Percentiles rank a stretch among this genome's conserved stretches.
phyloP scores from a whole-genome alignment of 75 land plant genomes.

The Sequoia sempervirens region DNA sequence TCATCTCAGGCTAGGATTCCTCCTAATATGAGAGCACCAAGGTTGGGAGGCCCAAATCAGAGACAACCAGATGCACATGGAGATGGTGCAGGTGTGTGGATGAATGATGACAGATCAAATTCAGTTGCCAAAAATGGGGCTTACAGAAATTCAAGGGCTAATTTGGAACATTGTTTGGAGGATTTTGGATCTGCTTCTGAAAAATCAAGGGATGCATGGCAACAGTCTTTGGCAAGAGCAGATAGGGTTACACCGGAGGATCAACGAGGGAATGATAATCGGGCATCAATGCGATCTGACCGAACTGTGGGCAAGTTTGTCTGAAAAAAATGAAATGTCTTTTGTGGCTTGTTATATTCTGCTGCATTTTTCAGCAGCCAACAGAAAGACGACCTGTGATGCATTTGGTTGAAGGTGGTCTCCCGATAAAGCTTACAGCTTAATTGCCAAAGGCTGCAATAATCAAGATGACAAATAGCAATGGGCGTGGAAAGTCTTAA shows the following conservation, averaged over 20 bases:
- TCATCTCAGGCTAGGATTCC: constrained; percentile 12
- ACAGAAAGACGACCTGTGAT: not conserved
- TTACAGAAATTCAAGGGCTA: constrained; percentile 32
- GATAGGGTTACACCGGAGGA: constrained; percentile 3
- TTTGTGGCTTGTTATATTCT: not conserved
- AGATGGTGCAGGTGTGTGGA: constrained; percentile 32
- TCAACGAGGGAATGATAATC: not conserved
- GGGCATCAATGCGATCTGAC: constrained; percentile 7
- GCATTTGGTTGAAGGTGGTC: not conserved
- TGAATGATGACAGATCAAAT: constrained; percentile 43
- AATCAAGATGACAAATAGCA: not conserved
- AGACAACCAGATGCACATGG: constrained; percentile 24
- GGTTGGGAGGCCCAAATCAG: constrained; percentile 31
- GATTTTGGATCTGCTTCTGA: not conserved
- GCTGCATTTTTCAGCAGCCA: not conserved
- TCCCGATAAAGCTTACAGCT: not conserved
- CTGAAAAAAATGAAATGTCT: not conserved
- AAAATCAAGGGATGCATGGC: constrained; percentile 1
- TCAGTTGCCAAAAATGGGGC: constrained; percentile 38
- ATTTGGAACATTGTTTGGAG: constrained; percentile 11
- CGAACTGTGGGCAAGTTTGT: not conserved
- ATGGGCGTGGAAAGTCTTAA: not conserved
- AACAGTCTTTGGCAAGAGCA: constrained; percentile 1
- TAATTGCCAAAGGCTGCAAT: not conserved
- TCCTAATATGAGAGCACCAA: constrained; percentile 28